A percentile compares a stretch with the other conserved stretches of the same genome.
Evolutionary conservation across 306 rosid species (phyloP).

Genomic region (Cucurbita argyrosperma): DNA sequence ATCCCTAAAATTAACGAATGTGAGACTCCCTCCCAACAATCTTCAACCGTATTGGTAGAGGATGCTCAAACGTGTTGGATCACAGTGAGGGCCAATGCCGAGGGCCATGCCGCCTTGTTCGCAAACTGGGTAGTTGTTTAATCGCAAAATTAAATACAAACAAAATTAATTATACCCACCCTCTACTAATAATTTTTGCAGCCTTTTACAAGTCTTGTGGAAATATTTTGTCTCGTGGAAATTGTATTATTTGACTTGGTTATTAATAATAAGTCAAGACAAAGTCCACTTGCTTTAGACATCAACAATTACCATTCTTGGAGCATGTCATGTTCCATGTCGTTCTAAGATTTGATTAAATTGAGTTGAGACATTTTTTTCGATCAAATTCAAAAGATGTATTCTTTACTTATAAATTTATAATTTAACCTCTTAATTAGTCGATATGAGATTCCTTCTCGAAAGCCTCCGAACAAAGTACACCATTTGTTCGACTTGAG

Average conservation of each 20-base stretch:
- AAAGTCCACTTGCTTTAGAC: not conserved
- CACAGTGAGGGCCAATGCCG: conserved; percentile 79
- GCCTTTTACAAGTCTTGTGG: not conserved
- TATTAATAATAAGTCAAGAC: not conserved
- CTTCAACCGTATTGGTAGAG: conserved; percentile 42
- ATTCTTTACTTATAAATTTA: too few species aligned
- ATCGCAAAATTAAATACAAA: conserved; percentile 16
- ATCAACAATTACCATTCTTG: not conserved
- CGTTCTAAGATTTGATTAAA: not conserved
- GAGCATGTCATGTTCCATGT: too few species aligned
- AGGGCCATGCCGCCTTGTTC: conserved; percentile 28
- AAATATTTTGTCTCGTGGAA: not conserved
- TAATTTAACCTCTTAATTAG: too few species aligned
- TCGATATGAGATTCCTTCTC: too few species aligned
- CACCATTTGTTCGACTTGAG: too few species aligned
- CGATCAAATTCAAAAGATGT: too few species aligned
- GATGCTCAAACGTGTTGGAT: conserved; percentile 57
- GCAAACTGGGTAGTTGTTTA: conserved; percentile 64
- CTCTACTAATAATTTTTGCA: not conserved
- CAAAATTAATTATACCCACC: not conserved
- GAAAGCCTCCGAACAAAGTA: too few species aligned
- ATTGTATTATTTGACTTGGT: not conserved
- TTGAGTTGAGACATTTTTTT: too few species aligned
- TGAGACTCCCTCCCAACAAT: too few species aligned
- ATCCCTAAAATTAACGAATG: too few species aligned